Evolutionary conservation across 2,329 filamentous ascomycete species (phyloP), one percentile per base, ranked within the genome.

Genomic region (Clonostachys sp.): DNA sequence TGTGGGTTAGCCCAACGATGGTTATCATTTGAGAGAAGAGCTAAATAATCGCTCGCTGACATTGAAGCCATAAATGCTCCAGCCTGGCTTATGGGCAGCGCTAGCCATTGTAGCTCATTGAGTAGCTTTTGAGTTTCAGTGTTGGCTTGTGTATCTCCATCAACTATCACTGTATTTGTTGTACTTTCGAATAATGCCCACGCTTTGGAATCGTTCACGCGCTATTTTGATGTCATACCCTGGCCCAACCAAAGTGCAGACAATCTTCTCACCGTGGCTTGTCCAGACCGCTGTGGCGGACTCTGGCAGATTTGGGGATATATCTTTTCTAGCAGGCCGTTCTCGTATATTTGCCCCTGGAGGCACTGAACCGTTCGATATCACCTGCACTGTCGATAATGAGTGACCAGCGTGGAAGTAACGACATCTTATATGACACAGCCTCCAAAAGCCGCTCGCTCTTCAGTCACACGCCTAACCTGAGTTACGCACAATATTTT

Each of bases 341-440:
- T n/a, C 14, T 18, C 3, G 14, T n/a, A 8, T 12, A n/a, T 39
- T 3, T 30, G 8, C 9, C 4, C n/a, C 41, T 7, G 3, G 14
- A 30, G 4, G 3, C 1, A 2, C 24, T 4, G 41, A 24, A 24
- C 2, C 65, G 46, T 3, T 34, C 36, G 2, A 64, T 45, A 20
- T 65, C 53, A 47, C 67, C 60, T 5, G 59, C 62, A 34, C 67
- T 68, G n/a, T 67, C 64, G 12, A 67, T 42, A 12, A 68, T 40
- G 5, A 67, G 42, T 1, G 67, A 39, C 64, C 61, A 68, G 34
- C 12, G 38, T 4, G 36, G 12, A 6, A 47, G 17, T 3, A 50
- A 41, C 46, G 58, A 49, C 4, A 63, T 57, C 0, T 34, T 18
- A 1, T 47, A 30, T 1, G 53, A 51, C 3, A 61, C 57, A 0